phyloP scores from a whole-genome alignment of 352 stramenopile genomes.

The Phytopythium montanum region DNA sequence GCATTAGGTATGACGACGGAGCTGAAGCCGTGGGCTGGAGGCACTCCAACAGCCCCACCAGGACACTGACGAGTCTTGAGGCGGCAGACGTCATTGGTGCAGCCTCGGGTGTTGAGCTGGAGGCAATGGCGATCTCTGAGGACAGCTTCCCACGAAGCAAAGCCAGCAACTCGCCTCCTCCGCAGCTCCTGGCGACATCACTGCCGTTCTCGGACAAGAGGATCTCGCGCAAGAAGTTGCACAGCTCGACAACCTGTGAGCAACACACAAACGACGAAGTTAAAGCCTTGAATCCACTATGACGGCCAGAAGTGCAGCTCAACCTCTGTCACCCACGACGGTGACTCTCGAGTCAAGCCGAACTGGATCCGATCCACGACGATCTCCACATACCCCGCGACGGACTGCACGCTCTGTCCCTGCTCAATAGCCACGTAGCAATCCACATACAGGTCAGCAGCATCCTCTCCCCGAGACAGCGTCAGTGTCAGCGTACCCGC shows the following conservation, averaged over 20 bases:
- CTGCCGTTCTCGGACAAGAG: constrained; percentile 41
- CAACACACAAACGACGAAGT: not conserved
- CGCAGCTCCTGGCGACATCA: constrained; percentile 46
- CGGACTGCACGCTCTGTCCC: constrained; percentile 18
- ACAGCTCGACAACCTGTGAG: constrained; percentile 26
- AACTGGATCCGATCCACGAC: constrained; percentile 41
- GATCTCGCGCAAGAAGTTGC: constrained; percentile 62
- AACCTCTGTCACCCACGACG: constrained; percentile 18
- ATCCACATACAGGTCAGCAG: not conserved
- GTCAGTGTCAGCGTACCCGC: constrained; percentile 13
- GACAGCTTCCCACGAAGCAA: constrained; percentile 13
- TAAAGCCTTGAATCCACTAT: not conserved
- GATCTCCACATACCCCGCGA: constrained; percentile 61
- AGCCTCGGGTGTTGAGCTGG: not conserved
- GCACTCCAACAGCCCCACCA: not conserved
- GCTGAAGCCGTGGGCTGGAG: not conserved
- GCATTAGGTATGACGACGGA: not conserved
- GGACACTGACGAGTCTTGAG: not conserved
- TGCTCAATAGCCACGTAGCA: not conserved
- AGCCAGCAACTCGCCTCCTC: constrained; percentile 35
- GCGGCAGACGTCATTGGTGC: not conserved
- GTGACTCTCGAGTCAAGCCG: constrained; percentile 12
- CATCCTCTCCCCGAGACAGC: not conserved
- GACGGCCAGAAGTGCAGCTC: not conserved
- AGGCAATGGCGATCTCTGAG: not conserved